Base-by-base conservation (phyloP, 495 filamentous ascomycete species). In the Pseudoneurospora amorphoporcata region DNA sequence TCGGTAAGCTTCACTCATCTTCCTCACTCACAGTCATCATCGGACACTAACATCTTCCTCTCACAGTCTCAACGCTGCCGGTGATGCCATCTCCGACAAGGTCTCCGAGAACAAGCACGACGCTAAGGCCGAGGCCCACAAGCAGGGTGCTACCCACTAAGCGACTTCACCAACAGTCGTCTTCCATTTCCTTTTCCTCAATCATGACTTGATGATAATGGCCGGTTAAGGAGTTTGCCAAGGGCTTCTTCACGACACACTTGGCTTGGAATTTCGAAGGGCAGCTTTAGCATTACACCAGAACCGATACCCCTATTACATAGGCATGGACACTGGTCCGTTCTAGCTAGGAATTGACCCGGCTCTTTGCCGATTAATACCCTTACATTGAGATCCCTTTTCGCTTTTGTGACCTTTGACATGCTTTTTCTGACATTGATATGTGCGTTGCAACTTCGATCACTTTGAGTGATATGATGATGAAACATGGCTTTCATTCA, bases 71-170 rank as follows among this genome's bases (percentile, higher is more conserved):
- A 77, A 82, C 38, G 88, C 88, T 45, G 85, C 85, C 71, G 87
- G 87, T 76, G 86, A 88, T 72, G 86, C 86, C 73, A 71, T 87
- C 72, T 79, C 79, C 61, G 86, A 89, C 84, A 90, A 90, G 86
- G 43, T 83, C n/a, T 77, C 85, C 71, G 84, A 90, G 84, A 77
- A 78, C 72, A 84, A 83, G 82, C 79, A 89, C 81, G 82, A 85
- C 73, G 83, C 84, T 75, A 82, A 81, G 75, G 86, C 85, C 77
- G 86, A 87, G 76, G 81, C 81, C 80, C 83, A 88, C 86, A 88
- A 87, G 86, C 83, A 88, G 84, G 74, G 81, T 69, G 81, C 80
- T 70, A 87, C 84, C 78, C 86, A 88, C 84, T 88, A 87, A 84
- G 79, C 75, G 76, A 70, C 73, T 71, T 75, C 29, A 35, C 0